phyloP scores from a whole-genome alignment of 2,329 filamentous ascomycete genomes.

The Chrysoporthe cubensis region DNA sequence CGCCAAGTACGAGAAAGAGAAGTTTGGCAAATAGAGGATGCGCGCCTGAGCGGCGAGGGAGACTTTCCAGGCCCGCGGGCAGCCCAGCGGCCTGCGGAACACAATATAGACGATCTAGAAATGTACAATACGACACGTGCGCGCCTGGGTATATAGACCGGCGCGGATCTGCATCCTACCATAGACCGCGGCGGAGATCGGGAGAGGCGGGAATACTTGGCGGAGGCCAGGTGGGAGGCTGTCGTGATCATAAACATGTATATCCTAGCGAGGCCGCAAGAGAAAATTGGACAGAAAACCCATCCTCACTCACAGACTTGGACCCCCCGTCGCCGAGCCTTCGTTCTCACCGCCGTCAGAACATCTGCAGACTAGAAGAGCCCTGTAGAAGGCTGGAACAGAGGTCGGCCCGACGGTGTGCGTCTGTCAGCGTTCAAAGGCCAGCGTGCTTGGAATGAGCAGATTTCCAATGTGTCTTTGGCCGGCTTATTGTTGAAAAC shows the following conservation, averaged over 20 bases:
- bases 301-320: conserved; percentile 17
- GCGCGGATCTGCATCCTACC: conserved; percentile 20
- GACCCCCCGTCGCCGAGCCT: too few species aligned
- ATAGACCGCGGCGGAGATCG: conserved; percentile 12
- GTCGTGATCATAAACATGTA: conserved; percentile 14
- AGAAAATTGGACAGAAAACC: conserved; percentile 8
- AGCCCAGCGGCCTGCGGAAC: neutral
- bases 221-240: neutral
- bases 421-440: too few species aligned
- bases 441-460: too few species aligned
- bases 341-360: too few species aligned
- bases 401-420: too few species aligned
- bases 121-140: conserved; percentile 21
- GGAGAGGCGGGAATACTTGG: conserved; percentile 2
- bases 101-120: conserved; percentile 20
- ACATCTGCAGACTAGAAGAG: neutral
- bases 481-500: too few species aligned
- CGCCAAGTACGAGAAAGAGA: conserved; percentile 62
- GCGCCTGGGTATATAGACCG: conserved; percentile 19
- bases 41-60: neutral
- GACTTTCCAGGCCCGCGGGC: neutral
- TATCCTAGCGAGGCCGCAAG: conserved; percentile 15
- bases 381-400: too few species aligned
- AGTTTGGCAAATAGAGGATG: conserved; percentile 18
- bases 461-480: too few species aligned